Evolutionary conservation across 495 filamentous ascomycete genomes (phyloP).

Genomic region (Beverwykella pulmonaria): DNA sequence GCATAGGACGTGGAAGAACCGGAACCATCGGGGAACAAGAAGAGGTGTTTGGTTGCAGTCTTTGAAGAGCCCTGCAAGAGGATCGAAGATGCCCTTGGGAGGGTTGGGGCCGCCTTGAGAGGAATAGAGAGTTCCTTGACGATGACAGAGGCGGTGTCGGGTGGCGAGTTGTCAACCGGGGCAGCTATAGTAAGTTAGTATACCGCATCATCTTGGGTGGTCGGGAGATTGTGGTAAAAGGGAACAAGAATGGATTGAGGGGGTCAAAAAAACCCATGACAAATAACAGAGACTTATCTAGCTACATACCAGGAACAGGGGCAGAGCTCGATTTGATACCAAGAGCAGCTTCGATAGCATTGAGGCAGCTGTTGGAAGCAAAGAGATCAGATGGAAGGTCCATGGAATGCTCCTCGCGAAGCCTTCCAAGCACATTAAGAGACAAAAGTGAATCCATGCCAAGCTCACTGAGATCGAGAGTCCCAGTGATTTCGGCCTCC

Average conservation of each 20-base stretch:
- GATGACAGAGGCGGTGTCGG: conserved; percentile 14
- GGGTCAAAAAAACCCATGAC: not conserved
- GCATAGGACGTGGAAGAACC: conserved; percentile 68
- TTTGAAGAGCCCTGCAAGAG: conserved; percentile 56
- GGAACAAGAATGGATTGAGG: not conserved
- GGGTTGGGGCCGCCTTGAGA: conserved; percentile 16
- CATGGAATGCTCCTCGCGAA: conserved; percentile 47
- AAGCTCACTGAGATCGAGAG: conserved; percentile 41
- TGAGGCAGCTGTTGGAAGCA: conserved; percentile 44
- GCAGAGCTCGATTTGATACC: conserved; percentile 37
- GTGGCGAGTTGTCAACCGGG: conserved; percentile 29
- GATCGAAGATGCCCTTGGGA: conserved; percentile 53
- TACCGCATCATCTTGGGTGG: not conserved
- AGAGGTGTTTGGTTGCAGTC: conserved; percentile 61
- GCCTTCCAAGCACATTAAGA: conserved; percentile 46
- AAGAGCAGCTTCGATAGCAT: conserved; percentile 48
- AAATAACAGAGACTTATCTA: not conserved
- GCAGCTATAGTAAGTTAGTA: conserved; percentile 2
- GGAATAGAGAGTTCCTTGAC: conserved; percentile 38
- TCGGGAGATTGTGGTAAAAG: not conserved
- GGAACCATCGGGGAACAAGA: conserved; percentile 76
- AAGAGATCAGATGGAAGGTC: conserved; percentile 48
- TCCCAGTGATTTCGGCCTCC: conserved; percentile 24
- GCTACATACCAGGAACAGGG: not conserved
- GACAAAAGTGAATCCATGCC: conserved; percentile 57